Percentiles rank a stretch among this genome's conserved stretches.
Conservation (phyloP, 1,139 yeast species). For the Candida sp. region DNA sequence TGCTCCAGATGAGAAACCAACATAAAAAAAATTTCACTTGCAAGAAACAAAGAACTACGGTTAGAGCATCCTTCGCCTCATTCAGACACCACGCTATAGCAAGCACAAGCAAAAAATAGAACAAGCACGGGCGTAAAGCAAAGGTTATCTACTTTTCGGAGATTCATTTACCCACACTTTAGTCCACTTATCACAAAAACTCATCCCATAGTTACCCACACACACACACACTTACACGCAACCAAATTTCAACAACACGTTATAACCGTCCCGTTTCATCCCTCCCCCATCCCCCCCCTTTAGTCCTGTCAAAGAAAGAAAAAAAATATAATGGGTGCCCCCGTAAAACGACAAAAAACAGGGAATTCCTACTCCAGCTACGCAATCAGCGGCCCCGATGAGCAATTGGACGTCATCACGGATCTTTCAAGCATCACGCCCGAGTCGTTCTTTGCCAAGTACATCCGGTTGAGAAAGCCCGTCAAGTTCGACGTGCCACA, state of each 20-base stretch:
- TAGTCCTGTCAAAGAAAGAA: background rate
- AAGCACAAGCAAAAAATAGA: too few relatives aligned
- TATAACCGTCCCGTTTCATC: too few relatives aligned
- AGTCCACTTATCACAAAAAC: background rate
- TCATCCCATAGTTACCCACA: background rate
- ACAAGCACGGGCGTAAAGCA: background rate
- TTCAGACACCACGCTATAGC: too few relatives aligned
- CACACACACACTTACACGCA: background rate
- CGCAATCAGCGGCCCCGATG: background rate
- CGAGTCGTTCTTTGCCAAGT: slow-evolving; percentile 28
- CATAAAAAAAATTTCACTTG: background rate
- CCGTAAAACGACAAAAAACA: slow-evolving; percentile 1
- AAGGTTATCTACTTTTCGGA: background rate
- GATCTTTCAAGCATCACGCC: background rate
- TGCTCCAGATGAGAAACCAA: background rate
- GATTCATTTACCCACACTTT: background rate
- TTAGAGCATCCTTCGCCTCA: background rate
- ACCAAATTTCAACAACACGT: background rate
- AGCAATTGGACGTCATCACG: background rate
- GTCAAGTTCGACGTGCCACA: slow-evolving; percentile 33
- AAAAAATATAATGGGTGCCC: background rate
- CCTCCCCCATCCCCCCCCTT: background rate
- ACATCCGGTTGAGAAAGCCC: slow-evolving; percentile 39
- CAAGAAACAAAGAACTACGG: background rate
- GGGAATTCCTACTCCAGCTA: slow-evolving; percentile 3